Conservation (phyloP, 192 early-diverging fungal species). For the Allomyces macrogynus region DNA sequence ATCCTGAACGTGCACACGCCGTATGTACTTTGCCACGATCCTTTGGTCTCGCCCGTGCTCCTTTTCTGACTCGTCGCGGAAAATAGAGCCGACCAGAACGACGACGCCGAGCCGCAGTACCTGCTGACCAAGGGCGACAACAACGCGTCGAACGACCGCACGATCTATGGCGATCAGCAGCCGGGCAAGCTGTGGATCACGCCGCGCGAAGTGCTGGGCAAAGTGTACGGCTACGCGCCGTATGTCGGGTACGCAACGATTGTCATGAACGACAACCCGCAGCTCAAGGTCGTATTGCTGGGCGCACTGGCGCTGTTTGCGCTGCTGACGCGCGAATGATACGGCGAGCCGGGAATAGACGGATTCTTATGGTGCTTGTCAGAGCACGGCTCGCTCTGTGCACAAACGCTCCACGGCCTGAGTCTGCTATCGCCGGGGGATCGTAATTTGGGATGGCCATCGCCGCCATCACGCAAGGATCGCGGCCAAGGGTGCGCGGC, state of each 20-base stretch:
- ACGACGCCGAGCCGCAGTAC: slow-evolving; percentile 23
- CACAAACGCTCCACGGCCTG: too few species aligned
- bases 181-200: slow-evolving; percentile 77
- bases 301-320: slow-evolving; percentile 52
- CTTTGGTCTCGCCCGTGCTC: neutral
- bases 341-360: neutral
- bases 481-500: too few species aligned
- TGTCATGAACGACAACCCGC: slow-evolving; percentile 85
- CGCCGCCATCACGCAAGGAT: too few species aligned
- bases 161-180: slow-evolving; percentile 43
- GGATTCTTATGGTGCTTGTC: too few species aligned
- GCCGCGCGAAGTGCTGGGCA: slow-evolving; percentile 44
- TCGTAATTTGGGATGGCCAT: too few species aligned
- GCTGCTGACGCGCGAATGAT: slow-evolving; percentile 45
- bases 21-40: slow-evolving; percentile 14
- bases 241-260: slow-evolving; percentile 93
- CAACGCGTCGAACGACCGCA: slow-evolving; percentile 77
- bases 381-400: too few species aligned
- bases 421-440: too few species aligned
- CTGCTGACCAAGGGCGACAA: slow-evolving; percentile 95
- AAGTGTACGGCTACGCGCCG: slow-evolving; percentile 46
- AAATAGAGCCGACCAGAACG: neutral
- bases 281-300: slow-evolving; percentile 67
- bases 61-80: slow-evolving; percentile 1
- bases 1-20: slow-evolving; percentile 79